Percentiles rank a stretch among this genome's conserved stretches.
Conservation (phyloP, 768 basidiomycete species). For the Glaciozyma martinii region DNA sequence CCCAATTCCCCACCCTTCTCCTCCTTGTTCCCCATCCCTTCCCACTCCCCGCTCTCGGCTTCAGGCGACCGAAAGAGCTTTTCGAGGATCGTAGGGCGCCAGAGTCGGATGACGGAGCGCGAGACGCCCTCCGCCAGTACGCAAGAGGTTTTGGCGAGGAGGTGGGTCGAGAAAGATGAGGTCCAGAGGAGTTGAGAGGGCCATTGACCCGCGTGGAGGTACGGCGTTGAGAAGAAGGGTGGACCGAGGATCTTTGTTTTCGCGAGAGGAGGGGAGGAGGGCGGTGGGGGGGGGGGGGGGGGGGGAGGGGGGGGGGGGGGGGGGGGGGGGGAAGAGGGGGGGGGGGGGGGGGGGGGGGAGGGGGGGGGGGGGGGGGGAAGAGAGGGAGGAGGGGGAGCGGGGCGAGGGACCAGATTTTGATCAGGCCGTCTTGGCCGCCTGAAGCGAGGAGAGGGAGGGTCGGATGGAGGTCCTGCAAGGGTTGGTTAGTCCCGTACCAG, state of each 20-base stretch:
- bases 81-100: background rate
- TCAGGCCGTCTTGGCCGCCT: background rate
- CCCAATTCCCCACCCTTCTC: background rate
- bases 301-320: background rate
- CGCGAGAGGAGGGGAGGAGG: too few species aligned
- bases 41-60: background rate
- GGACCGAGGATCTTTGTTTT: background rate
- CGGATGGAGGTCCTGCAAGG: background rate
- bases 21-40: background rate
- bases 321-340: background rate
- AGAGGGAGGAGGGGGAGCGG: background rate
- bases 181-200: background rate
- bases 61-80: background rate
- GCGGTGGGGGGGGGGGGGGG: background rate
- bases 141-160: background rate
- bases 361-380: background rate
- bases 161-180: background rate
- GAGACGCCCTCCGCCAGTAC: background rate
- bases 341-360: background rate
- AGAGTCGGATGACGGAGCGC: background rate
- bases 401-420: background rate
- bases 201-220: background rate
- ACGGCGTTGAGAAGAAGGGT: background rate
- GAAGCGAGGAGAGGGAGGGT: background rate
- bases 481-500: background rate